These are phyloP conservation scores for Epichloe bromicola DNA, from an alignment of 2,329 filamentous ascomycete genomes.

Conservation along the genomic window DNA sequence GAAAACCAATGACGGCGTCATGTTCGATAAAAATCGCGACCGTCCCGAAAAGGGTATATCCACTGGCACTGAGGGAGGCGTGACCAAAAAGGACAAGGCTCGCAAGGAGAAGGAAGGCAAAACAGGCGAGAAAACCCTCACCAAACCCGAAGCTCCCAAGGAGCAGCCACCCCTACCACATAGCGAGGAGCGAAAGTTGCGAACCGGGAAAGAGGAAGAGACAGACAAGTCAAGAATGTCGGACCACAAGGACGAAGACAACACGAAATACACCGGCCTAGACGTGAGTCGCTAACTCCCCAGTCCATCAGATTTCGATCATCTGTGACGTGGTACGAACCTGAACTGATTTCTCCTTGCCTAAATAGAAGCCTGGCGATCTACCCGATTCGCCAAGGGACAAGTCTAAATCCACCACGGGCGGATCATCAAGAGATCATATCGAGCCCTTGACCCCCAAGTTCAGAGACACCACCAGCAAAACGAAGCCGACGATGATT, in stretches of 20 bases:
- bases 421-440: conserved; percentile 24
- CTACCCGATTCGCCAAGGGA: conserved; percentile 69
- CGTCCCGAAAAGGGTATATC: conserved; percentile 67
- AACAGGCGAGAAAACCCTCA: conserved; percentile 53
- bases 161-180: conserved; percentile 72
- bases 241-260: conserved; percentile 27
- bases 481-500: background rate
- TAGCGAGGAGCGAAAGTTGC: conserved; percentile 61
- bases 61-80: conserved; percentile 77
- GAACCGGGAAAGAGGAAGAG: conserved; percentile 26
- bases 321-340: background rate
- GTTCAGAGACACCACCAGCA: conserved; percentile 13
- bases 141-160: conserved; percentile 72
- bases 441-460: background rate
- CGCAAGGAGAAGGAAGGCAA: conserved; percentile 54
- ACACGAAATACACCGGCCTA: conserved; percentile 23
- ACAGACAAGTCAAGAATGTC: conserved; percentile 29
- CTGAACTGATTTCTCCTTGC: background rate
- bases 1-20: conserved; percentile 64
- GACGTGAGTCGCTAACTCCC: conserved; percentile 15
- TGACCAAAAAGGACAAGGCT: conserved; percentile 75
- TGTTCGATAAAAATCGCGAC: conserved; percentile 73
- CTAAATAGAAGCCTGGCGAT: conserved; percentile 59
- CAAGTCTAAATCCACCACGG: conserved; percentile 55
- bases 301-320: background rate